Base-by-base conservation (phyloP, 176 grass and related monocot species). In the Raddia distichophylla region DNA sequence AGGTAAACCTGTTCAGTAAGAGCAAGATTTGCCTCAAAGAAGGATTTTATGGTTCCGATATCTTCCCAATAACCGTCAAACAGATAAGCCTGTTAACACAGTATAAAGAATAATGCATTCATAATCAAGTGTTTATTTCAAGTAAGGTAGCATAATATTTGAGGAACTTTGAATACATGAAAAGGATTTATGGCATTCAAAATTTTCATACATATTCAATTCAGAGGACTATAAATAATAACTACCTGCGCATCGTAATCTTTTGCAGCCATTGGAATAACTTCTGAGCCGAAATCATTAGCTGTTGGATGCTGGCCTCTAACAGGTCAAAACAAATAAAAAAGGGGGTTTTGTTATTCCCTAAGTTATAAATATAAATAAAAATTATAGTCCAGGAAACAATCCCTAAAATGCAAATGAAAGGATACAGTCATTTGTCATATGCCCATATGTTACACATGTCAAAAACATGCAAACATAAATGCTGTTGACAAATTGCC, bases 281-380 rank as follows among this genome's bases (percentile, higher is more conserved):
- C 88, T 74, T 97, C 94, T 65, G 89, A 97, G 53, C 89, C 91
- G 89, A 97, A 97, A 91, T 93, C 94, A 97, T 97, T 93, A 64
- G 89, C 86, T 20, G 64, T 83, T 67, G 94, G 84, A 87, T 90
- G 93, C 58, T 87, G 77, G n/a, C 47, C 77, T 82, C 94, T 97
- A 83, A 69, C 50, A 48, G 71, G 55, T 82, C 76, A 43, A 18
- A 67, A 76, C 27, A 74, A 89, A 80, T 20, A 71, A 56, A 69
- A 34, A 72, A 18, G 18, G 7, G 19, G 65, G 14, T 66, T 48
- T 85, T 11, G 47, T 57, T 22, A 7, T 60, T 27, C 7, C 19
- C 27, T 22, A 5, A 27, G 1, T 18, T 19, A 7, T 20, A 19
- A 46, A 50, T 19, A 66, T 40, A 44, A 81, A 80, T 33, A 33